Evolutionary conservation across 345 rosid genomes (phyloP), one percentile per base, ranked within the genome.

Genomic region (Dipteronia dyeriana): DNA sequence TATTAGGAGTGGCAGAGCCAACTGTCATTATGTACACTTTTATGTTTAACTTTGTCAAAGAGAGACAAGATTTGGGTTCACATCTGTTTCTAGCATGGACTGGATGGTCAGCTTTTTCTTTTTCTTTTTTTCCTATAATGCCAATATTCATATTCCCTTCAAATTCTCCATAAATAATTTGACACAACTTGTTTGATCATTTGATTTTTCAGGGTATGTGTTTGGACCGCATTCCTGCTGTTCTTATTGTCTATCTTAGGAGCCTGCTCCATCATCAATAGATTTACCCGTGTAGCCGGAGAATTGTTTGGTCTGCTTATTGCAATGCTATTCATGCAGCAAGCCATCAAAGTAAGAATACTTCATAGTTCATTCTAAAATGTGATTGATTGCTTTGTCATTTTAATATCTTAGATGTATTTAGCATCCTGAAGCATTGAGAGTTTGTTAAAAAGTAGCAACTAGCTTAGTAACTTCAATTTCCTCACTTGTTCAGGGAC

Each of bases 1-100:
- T 96, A 43, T 89, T 96, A 9, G 99, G 99, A 67, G 99, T 96
- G 73, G 99, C 99, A 6, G 99, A 96, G 91, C 99, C 99, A 4
- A 96, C 99, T 60, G 99, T 96, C 2, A 91, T 96, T 72, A 94
- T 95, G 99, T 95, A 93, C 77, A 92, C 94, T 13, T 95, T 95
- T 85, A 92, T 95, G 98, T 95, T 95, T 79, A 87, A 92, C 88
- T 96, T 96, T 79, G 99, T 86, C 54, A 96, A 96, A 84, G 94
- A 89, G 17, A 90, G 92, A 77, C 83, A 91, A 38, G 98, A 90
- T 71, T 78, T 96, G 83, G 99, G 98, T 61, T 90, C 91, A 34
- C 74, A 94, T 53, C 88, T 92, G 63, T 96, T 96, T 86, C 88
- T 96, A 59, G 89, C 98, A 0, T 96, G 99, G 99, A 80, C 93